Evolutionary conservation across 768 basidiomycete species (phyloP).

Genomic region (Psilocybe cyanescens): DNA sequence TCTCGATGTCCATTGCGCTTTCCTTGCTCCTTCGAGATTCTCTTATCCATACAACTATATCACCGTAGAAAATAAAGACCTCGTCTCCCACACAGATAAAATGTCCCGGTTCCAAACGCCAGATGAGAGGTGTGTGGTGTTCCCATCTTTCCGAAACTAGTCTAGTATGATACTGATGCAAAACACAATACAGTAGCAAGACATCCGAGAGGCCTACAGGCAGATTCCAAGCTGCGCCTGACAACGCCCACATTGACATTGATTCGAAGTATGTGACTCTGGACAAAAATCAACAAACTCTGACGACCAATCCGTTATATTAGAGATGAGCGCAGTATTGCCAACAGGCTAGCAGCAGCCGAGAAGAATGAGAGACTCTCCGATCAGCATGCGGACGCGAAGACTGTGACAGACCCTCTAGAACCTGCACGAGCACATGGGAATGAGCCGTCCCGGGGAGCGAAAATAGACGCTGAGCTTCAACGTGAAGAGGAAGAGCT

Average conservation of each 20-base stretch:
- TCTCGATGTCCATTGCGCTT: too few species aligned
- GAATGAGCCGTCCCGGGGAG: slow-evolving; percentile 60
- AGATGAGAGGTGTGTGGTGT: background rate
- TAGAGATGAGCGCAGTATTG: slow-evolving; percentile 49
- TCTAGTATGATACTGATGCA: too few species aligned
- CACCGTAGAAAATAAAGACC: too few species aligned
- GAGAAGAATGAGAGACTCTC: slow-evolving; percentile 26
- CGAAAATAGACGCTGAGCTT: slow-evolving; percentile 60
- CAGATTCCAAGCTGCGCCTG: slow-evolving; percentile 15
- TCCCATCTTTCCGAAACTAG: too few species aligned
- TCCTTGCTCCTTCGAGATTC: too few species aligned
- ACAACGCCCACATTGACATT: slow-evolving; percentile 15
- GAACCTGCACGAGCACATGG: slow-evolving; percentile 56
- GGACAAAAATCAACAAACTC: background rate
- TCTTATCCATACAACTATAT: too few species aligned
- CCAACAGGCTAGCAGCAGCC: slow-evolving; percentile 39
- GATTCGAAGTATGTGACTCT: slow-evolving; percentile 14
- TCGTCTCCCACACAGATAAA: background rate
- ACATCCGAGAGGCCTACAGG: background rate
- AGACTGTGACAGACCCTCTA: slow-evolving; percentile 46
- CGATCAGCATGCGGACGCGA: slow-evolving; percentile 36
- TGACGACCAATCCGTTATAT: background rate
- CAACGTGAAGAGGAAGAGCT: slow-evolving; percentile 54
- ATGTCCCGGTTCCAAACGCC: background rate
- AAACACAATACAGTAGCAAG: background rate